Base-by-base conservation (phyloP, 768 basidiomycete genomes). In the Coprinopsis strossmayeri region DNA sequence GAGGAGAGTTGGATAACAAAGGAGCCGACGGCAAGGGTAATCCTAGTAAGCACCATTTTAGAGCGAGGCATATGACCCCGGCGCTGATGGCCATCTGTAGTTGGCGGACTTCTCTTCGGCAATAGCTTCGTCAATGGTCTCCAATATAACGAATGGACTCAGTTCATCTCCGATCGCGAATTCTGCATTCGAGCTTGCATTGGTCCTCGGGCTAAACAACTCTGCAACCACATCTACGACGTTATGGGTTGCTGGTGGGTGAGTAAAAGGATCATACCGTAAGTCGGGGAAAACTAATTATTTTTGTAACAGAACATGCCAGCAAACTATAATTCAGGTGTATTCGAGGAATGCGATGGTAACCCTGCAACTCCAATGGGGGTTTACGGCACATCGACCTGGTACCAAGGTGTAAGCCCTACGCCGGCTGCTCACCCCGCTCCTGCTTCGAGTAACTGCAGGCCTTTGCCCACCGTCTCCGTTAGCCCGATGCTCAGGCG, bases 111-210 rank as follows among this genome's bases (percentile, higher is more conserved):
- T 10, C 57, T 88, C 25, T 91, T 79, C 63, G 81, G 84, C 1
- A 82, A 77, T 56, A 69, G 67, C 7, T 86, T 82, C 59, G 74
- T 78, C 17, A 53, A 55, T 5, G 59, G 50, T 17, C 59, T 60
- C 32, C 69, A 91, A 62, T 76, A 85, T 61, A 83, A 87, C 56
- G 84, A 91, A 61, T 93, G 91, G 91, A 90, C 86, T 38, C 79
- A 75, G 64, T 91, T 91, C 69, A 81, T 91, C 56, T 88, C 87
- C 18, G 76, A 76, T 25, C 61, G 53, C 37, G 62, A 68, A 49
- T 86, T 87, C 65, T 91, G 88, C 67, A 65, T 88, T 60, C 87
- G 88, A 53, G 70, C 81, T 3, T 93, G 91, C 65, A 61, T 69
- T 5, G 81, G 81, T 15, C 63, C 76, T 11, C 76, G 80, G 46